phyloP scores from a whole-genome alignment of 257 asterid species.

The Solanum acaule region DNA sequence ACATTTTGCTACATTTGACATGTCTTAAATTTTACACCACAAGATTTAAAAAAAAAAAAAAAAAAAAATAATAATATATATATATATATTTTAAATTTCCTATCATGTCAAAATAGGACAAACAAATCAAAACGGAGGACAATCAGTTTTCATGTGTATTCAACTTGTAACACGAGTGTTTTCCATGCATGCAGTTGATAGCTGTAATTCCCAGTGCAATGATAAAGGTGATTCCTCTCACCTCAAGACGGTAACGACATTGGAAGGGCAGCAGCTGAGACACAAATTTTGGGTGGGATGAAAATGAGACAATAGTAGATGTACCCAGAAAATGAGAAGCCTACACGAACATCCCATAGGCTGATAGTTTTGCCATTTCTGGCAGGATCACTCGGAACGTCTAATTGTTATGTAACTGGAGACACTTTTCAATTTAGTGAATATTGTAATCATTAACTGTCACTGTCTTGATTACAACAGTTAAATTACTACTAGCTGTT shows the following conservation, averaged over 20 bases:
- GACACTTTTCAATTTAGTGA: neutral
- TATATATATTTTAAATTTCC: too few species aligned
- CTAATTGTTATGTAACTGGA: neutral
- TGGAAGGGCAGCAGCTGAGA: neutral
- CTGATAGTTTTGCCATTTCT: neutral
- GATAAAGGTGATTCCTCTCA: neutral
- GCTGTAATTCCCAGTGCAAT: constrained; percentile 10
- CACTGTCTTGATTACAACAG: neutral
- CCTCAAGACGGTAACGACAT: neutral
- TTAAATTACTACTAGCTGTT: neutral
- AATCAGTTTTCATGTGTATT: neutral
- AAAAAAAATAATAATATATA: too few species aligned
- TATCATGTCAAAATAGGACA: neutral
- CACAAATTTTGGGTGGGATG: neutral
- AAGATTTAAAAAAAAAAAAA: neutral
- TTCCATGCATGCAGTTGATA: constrained; percentile 4
- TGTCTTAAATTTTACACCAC: neutral
- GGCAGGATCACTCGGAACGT: neutral
- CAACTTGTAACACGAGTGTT: neutral
- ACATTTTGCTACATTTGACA: neutral
- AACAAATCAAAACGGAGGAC: neutral
- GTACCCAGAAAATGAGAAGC: neutral
- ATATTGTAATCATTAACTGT: neutral
- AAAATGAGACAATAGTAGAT: neutral
- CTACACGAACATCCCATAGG: neutral